Conservation (phyloP, 306 rosid species). For the Castanea sativa region DNA sequence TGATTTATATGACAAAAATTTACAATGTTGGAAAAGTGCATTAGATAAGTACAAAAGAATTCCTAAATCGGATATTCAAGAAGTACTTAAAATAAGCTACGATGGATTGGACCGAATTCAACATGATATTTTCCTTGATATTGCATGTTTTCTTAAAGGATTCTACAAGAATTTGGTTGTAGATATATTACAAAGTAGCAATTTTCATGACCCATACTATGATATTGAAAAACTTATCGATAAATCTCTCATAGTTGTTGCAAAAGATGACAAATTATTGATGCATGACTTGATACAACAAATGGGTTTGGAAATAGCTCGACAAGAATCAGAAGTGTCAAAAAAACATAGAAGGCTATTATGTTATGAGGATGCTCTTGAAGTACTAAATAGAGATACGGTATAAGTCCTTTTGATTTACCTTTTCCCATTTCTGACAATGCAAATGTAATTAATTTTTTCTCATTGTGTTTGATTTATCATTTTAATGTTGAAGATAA, state of each 20-base stretch:
- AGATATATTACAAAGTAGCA: conserved; percentile 8
- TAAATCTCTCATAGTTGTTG: conserved; percentile 23
- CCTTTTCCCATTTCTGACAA: not conserved
- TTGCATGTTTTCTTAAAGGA: conserved; percentile 44
- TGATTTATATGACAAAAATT: too few species aligned
- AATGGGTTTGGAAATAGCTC: conserved; percentile 37
- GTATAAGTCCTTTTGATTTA: not conserved
- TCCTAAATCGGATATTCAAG: too few species aligned
- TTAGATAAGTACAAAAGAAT: too few species aligned
- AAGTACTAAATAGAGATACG: not conserved
- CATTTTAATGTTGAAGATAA: too few species aligned
- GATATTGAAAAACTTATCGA: conserved; percentile 26
- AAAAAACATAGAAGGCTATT: conserved; percentile 34
- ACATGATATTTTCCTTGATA: conserved; percentile 28
- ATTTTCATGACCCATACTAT: not conserved
- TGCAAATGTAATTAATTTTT: too few species aligned
- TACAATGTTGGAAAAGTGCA: too few species aligned
- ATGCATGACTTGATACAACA: conserved; percentile 46
- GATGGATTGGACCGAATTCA: too few species aligned
- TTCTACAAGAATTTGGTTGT: not conserved
- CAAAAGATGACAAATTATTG: not conserved
- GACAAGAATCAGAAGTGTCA: conserved; percentile 14
- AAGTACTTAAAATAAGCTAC: too few species aligned
- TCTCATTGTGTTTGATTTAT: not conserved
- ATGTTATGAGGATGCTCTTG: conserved; percentile 31